Evolutionary conservation across 2,329 filamentous ascomycete species (phyloP).

Genomic region (Colletotrichum godetiae): DNA sequence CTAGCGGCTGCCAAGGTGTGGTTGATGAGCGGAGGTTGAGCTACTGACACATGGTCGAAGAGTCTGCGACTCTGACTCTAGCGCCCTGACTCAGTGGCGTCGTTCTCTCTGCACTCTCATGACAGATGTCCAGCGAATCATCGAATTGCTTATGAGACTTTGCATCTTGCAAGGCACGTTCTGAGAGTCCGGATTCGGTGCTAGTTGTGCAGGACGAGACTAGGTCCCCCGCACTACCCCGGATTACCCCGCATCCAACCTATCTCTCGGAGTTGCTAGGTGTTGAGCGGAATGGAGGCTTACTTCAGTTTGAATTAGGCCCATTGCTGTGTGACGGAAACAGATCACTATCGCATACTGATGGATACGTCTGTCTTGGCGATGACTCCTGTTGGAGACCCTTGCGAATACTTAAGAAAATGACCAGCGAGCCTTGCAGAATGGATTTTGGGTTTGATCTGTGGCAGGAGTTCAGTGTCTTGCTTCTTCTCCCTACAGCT

Average conservation of each 20-base stretch:
- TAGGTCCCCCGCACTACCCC: slow-evolving; percentile 23
- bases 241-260: slow-evolving; percentile 18
- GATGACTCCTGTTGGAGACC: not conserved
- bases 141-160: not conserved
- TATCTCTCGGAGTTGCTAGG: not conserved
- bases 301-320: not conserved
- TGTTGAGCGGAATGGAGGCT: not conserved
- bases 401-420: not conserved
- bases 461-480: not conserved
- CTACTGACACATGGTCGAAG: slow-evolving; percentile 20
- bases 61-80: slow-evolving; percentile 23
- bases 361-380: not conserved
- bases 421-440: not conserved
- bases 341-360: not conserved
- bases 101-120: not conserved
- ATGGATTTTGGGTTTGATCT: not conserved
- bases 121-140: not conserved
- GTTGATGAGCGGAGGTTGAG: not conserved
- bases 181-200: no score
- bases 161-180: not conserved
- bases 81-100: slow-evolving; percentile 25
- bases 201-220: not conserved
- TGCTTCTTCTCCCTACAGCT: not conserved
- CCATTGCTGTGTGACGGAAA: not conserved
- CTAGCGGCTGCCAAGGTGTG: not conserved